Conservation (phyloP, 2,329 filamentous ascomycete species). For the Neocucurbitaria cava region DNA sequence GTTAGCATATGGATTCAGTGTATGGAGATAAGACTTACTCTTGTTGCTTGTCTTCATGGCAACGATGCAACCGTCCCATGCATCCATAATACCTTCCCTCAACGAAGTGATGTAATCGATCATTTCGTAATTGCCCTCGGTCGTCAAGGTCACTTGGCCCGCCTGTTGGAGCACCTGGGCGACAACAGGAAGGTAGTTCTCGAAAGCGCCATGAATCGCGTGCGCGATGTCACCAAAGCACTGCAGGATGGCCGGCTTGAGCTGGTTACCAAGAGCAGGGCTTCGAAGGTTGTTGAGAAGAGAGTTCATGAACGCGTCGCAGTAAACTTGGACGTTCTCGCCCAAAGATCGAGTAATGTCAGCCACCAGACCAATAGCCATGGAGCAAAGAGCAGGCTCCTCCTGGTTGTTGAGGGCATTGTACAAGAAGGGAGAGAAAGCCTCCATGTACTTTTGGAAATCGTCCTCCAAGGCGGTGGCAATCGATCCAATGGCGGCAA, state of each 20-base stretch:
- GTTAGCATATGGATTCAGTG: conserved; percentile 30
- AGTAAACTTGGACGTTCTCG: conserved; percentile 90
- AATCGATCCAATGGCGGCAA: conserved; percentile 89
- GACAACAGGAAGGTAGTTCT: conserved; percentile 90
- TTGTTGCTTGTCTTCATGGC: conserved; percentile 87
- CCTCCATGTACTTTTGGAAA: conserved; percentile 97
- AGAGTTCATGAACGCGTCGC: conserved; percentile 98
- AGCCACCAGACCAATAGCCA: conserved; percentile 96
- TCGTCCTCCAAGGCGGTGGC: conserved; percentile 90
- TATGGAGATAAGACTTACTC: conserved; percentile 60
- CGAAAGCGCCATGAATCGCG: conserved; percentile 89
- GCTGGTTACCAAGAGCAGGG: conserved; percentile 87
- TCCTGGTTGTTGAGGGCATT: conserved; percentile 95
- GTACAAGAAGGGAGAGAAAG: conserved; percentile 90
- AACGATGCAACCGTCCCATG: conserved; percentile 95
- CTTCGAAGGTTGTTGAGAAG: conserved; percentile 91
- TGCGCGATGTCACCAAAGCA: conserved; percentile 98
- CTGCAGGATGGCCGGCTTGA: conserved; percentile 97
- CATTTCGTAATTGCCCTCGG: conserved; percentile 91
- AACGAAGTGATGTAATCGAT: conserved; percentile 94
- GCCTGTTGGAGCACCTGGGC: conserved; percentile 95
- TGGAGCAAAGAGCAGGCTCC: conserved; percentile 89
- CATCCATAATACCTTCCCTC: conserved; percentile 98
- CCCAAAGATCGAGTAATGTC: conserved; percentile 93
- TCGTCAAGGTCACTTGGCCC: conserved; percentile 77